Base-by-base conservation (phyloP, 495 filamentous ascomycete species). In the Terfezia boudieri region DNA sequence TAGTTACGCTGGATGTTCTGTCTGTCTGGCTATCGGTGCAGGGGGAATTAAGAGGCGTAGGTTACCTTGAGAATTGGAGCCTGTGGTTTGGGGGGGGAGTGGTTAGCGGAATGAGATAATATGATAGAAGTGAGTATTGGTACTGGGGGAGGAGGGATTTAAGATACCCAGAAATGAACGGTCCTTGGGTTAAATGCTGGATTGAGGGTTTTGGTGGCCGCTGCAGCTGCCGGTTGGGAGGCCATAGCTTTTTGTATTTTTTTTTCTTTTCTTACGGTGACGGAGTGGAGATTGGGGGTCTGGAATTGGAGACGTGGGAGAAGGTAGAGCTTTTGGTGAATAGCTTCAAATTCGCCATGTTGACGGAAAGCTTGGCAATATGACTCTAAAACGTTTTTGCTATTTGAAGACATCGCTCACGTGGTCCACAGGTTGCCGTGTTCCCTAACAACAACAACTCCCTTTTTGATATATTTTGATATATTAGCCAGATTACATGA, bases 21-120 rank as follows among this genome's bases (percentile, higher is more conserved):
- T 23, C 43, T 50, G 23, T 17, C 51, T 10, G 20, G 0, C 41
- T 36, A 41, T 22, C 12, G 8, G 55, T 23, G 49, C 9, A n/a
- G n/a, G n/a, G 36, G 37, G 37, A 14, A 4, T 12, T 2, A 7
- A 4, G 17, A 4, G 17, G 14, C 4, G 12, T 1, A 20, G 17
- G 3, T 14, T n/a, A 84, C 82, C 81, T 95, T 98, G 84, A 95
- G 93, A 37, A 98, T 79, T 36, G 89, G 89, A 23, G 89, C 90
- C 86, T 64, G 41, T 5, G 41, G 41, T 2, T 7, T 2, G 41
- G 2, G 2, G 41, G 41, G 3, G 4, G 0, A 4, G 41, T 14
- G 17, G 12, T 14, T 46, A 20, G 41, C 12, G 1, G 41, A 2
- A 4, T 46, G 17, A 5, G 41, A 14, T 14, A 8, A 46, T 46